Evolutionary conservation across 176 grass and related monocot genomes (phyloP), one percentile per base, ranked within the genome.

Genomic region (Coix lacrymajobi): DNA sequence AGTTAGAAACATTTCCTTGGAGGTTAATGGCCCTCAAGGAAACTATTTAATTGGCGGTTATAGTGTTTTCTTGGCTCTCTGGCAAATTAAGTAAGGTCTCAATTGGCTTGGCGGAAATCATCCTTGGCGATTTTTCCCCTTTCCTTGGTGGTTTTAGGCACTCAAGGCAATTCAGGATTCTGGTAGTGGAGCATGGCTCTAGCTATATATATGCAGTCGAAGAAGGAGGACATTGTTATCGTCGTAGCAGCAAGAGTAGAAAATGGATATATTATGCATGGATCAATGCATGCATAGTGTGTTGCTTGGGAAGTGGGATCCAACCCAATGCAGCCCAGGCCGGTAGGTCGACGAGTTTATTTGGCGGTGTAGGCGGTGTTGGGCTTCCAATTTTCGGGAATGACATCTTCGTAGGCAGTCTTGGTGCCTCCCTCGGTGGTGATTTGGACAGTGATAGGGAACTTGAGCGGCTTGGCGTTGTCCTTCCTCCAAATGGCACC

Each of bases 401-500:
- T 56, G 51, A 56, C 51, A 8, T 56, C 20, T 8, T 22, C 20
- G 51, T 56, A 56, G 13, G 66, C 60, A 8, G 62, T 33, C 57
- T 72, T 86, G n/a, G 12, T 79, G 54, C 77, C 88, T 11, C 83
- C 76, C 65, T 87, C 80, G 6, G 71, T 66, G 61, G 19, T 56
- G 51, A 56, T n/a, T 22, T n/a, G 51, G 20, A 56, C 20, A 8
- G 20, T 56, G 51, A 56, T 88, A 6, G 90, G 90, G 15, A 64
- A 87, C 32, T 31, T 43, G 28, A 95, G 19, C 0, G 49, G 60
- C 11, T 85, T 76, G 4, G 36, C 34, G 25, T 76, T 73, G 82
- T 95, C 87, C 38, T 88, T 22, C 81, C 90, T 92, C 78, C 82
- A 95, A 1, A 95, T 66, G 4, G 90, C 87, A 3, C 93, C 90